These are phyloP conservation scores for Cicer pinnatifidum DNA, from an alignment of 306 rosid genomes.

Conservation along the genomic window DNA sequence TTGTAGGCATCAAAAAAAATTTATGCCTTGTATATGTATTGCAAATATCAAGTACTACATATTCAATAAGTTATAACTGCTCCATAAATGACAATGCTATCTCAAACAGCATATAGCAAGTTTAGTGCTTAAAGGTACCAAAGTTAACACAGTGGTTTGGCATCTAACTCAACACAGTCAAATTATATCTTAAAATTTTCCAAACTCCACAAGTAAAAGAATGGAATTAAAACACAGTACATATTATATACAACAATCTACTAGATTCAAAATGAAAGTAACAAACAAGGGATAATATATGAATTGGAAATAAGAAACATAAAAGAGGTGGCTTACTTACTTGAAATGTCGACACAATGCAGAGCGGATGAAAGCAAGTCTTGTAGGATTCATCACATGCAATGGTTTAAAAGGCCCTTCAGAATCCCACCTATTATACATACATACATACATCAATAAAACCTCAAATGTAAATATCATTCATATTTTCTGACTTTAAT, in stretches of 20 bases:
- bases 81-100: conserved; percentile 7
- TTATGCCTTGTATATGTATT: background rate
- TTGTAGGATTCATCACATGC: conserved; percentile 86
- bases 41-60: background rate
- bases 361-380: conserved; percentile 83
- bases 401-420: conserved; percentile 92
- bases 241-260: background rate
- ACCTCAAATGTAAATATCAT: background rate
- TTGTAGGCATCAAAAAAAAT: conserved; percentile 21
- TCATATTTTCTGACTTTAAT: conserved; percentile 5
- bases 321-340: conserved; percentile 58
- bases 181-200: conserved; percentile 7
- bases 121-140: background rate
- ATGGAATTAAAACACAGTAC: background rate
- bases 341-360: conserved; percentile 81
- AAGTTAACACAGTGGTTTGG: background rate
- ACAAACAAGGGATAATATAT: background rate
- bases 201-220: background rate
- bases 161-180: conserved; percentile 16
- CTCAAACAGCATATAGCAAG: conserved; percentile 9
- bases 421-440: conserved; percentile 80
- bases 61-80: background rate
- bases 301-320: background rate
- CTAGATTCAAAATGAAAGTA: background rate
- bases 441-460: conserved; percentile 4